phyloP scores from a whole-genome alignment of 208 protist species.

The Leishmania amazonensis region DNA sequence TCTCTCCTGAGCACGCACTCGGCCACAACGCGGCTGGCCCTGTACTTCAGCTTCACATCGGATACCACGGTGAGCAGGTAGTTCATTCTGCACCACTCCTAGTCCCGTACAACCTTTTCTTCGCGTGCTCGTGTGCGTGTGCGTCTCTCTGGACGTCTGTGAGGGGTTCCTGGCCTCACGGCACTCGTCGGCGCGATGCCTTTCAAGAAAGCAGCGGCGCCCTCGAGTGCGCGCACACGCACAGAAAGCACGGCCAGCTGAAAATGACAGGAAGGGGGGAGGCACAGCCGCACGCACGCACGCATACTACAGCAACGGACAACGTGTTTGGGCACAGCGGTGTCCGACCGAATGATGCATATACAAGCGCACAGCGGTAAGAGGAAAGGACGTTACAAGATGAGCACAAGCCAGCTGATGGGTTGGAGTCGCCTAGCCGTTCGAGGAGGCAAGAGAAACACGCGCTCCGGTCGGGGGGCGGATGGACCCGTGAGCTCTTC shows the following conservation, averaged over 20 bases:
- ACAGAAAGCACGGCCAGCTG: not conserved
- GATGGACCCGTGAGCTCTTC: too few species aligned
- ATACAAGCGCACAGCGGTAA: not conserved
- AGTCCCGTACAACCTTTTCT: not conserved
- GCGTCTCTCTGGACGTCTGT: not conserved
- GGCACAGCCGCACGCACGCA: too few species aligned
- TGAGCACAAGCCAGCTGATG: not conserved
- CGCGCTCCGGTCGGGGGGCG: not conserved
- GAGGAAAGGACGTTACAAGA: not conserved
- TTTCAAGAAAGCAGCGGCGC: not conserved
- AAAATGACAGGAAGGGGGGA: not conserved
- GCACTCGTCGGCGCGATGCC: not conserved
- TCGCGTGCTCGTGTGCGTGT: not conserved
- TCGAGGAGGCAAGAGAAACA: not conserved
- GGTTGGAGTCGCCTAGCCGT: not conserved
- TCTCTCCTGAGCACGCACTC: constrained; percentile 37
- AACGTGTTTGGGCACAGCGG: not conserved
- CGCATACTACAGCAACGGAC: not conserved
- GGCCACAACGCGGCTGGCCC: constrained; percentile 38
- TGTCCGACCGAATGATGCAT: not conserved
- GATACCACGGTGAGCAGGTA: constrained; percentile 51
- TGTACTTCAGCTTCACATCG: constrained; percentile 59
- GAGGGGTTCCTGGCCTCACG: not conserved
- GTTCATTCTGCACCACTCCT: constrained; percentile 51
- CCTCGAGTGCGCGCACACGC: not conserved